Evolutionary conservation across 306 rosid genomes (phyloP), one percentile per base, ranked within the genome.

Genomic region (Acacia acuminata): DNA sequence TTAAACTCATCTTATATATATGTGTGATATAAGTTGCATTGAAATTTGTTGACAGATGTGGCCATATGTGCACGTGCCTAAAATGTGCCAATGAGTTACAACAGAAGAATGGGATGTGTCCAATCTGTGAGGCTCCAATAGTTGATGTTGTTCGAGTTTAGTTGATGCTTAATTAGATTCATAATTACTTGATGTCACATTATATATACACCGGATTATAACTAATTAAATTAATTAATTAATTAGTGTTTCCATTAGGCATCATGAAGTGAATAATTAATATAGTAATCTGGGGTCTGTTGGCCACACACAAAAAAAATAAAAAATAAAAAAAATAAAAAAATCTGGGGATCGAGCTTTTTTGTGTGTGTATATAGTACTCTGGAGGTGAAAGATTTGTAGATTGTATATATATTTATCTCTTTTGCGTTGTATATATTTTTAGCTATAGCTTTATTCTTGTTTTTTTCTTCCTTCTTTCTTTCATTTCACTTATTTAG

Each of bases 61-160:
- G 99, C 34, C 99, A 95, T 88, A 93, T 95, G 97, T 95, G 99
- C 81, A 78, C 96, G 30, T 95, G 99, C 71, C 69, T 92, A 45
- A 92, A 90, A 81, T 95, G 99, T 84, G 99, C 92, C 51, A 91
- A 85, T 71, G 99, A 95, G 81, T 63, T 95, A 86, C 99, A 90
- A 82, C 88, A 94, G 94, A 89, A 88, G 43, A 84, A 85, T 1
- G 96, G 93, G 56, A 92, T 90, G 79, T 95, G 99, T 47, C 99
- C 99, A 7, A 86, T 93, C n/a, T 96, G 99, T 69, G 67, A 80
- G 16, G 93, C 99, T 61, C 90, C 91, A 1, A 92, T 96, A 43
- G 87, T 82, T 56, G 99, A 93, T 82, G 98, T 96, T 13, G 94
- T 92, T 61, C 90, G 87, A 67, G 94, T 93, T 2, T 83, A 85